These are phyloP conservation scores for Primulina tabacum DNA, from an alignment of 257 asterid genomes.

Conservation along the genomic window DNA sequence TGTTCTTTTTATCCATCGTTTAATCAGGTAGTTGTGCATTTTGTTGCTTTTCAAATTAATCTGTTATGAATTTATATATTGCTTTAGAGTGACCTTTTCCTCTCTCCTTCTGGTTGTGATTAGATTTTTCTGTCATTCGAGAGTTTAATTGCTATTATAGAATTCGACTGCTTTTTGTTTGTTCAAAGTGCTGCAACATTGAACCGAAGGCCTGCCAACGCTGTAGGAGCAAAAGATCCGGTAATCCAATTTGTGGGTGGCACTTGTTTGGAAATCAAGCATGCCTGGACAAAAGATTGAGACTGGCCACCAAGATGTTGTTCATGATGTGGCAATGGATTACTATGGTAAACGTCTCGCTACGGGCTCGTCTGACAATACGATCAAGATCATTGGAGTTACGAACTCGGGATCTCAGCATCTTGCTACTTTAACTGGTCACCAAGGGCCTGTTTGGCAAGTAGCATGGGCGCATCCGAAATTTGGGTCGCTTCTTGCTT, in stretches of 20 bases:
- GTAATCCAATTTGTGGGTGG: slow-evolving; percentile 7
- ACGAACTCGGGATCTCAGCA: slow-evolving; percentile 54
- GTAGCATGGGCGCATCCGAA: slow-evolving; percentile 80
- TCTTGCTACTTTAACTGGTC: slow-evolving; percentile 66
- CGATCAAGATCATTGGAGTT: slow-evolving; percentile 58
- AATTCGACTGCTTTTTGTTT: neutral
- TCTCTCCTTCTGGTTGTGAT: neutral
- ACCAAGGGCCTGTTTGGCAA: slow-evolving; percentile 84
- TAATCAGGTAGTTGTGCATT: neutral
- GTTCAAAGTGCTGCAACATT: slow-evolving; percentile 21
- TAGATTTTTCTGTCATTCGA: neutral
- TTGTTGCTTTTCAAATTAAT: slow-evolving; percentile 6
- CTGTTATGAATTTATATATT: slow-evolving; percentile 1
- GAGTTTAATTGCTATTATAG: neutral
- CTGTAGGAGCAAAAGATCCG: slow-evolving; percentile 14
- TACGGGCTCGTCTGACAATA: slow-evolving; percentile 70
- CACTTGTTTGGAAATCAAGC: slow-evolving; percentile 22
- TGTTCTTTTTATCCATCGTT: neutral
- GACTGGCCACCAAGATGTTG: slow-evolving; percentile 64
- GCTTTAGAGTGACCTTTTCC: neutral
- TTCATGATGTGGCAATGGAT: slow-evolving; percentile 72
- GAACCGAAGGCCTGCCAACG: slow-evolving; percentile 3
- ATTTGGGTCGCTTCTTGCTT: slow-evolving; percentile 71
- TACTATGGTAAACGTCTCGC: slow-evolving; percentile 77
- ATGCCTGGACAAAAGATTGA: slow-evolving; percentile 78